Base-by-base conservation (phyloP, 2,329 filamentous ascomycete genomes). In the Ophiocordyceps camponoti-rufipedis region DNA sequence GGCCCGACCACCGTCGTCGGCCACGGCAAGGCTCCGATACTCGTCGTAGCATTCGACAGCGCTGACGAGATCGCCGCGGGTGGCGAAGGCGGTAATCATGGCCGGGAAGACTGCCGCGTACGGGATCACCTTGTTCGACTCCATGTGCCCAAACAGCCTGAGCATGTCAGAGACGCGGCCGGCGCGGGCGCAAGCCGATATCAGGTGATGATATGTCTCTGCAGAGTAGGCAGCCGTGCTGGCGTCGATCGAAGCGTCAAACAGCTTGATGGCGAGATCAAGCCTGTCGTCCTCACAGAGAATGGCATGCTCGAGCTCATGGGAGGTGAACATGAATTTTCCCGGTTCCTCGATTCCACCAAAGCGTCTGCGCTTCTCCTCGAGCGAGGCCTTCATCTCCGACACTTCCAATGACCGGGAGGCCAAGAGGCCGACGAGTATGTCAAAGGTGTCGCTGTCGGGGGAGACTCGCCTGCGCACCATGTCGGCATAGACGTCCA, bases 401-500 rank as follows among this genome's bases (percentile, higher is more conserved):
- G 80, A 73, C 8, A 89, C 80, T 57, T 94, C 83, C 42, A 93
- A 70, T 38, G 86, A 87, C 51, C 87, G 80, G 13, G 78, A 75
- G 16, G 88, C 82, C 45, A 98, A 71, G 38, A 95, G 69, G 47
- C 82, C 78, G 46, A 98, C 83, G 16, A 98, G 70, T 32, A 87
- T 87, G 57, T 86, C 79, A 64, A 94, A 96, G 0, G 89, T 96
- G 47, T 83, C 76, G 45, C 80, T 78, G 59, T 95, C 82, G 8
- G 89, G 88, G 18, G 74, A 67, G 23, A 96, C 80, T 53, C 81
- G 82, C 51, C 88, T 82, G 52, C 82, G 79, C 53, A 94, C 78
- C 91, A 98, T 96, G 59, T 96, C 88, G 14, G 87, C 82, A 62
- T 96, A 98, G 45, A 98, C 84, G 65, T 94, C 88, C 45, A 96